A percentile compares a stretch with the other conserved stretches of the same genome.
These are phyloP conservation scores for Neonectria sp. DNA, from an alignment of 2,329 filamentous ascomycete species.

Conservation along the genomic window DNA sequence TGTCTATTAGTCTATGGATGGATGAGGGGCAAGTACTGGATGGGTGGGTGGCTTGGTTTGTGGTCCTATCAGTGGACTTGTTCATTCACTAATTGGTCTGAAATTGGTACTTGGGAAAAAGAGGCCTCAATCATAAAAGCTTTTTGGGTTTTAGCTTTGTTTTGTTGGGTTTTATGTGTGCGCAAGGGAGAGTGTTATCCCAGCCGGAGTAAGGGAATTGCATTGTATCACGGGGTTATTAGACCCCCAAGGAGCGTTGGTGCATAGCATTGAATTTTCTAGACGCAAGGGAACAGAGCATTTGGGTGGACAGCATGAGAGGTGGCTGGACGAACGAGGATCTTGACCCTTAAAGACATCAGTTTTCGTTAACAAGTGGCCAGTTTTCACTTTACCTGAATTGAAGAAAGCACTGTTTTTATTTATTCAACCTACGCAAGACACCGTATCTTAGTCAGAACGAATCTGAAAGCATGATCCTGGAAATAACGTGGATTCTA, in stretches of 20 bases:
- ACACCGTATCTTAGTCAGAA: constrained; percentile 1
- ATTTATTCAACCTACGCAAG: not conserved
- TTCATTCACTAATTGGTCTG: constrained; percentile 35
- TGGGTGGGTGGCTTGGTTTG: constrained; percentile 34
- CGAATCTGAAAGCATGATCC: constrained; percentile 23
- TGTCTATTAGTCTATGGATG: constrained; percentile 26
- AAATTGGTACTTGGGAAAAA: constrained; percentile 34
- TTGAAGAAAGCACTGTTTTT: constrained; percentile 19
- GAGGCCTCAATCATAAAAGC: constrained; percentile 31
- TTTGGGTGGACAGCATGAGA: constrained; percentile 25
- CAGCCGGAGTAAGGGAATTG: constrained; percentile 8
- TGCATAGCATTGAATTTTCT: constrained; percentile 36
- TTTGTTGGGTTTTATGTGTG: constrained; percentile 20
- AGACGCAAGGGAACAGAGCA: constrained; percentile 39
- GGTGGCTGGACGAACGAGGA: constrained; percentile 27
- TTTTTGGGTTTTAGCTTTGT: constrained; percentile 32
- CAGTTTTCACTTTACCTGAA: constrained; percentile 9
- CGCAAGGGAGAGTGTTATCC: constrained; percentile 9
- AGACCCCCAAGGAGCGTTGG: constrained; percentile 40
- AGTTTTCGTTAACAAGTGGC: constrained; percentile 33
- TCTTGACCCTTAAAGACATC: constrained; percentile 33
- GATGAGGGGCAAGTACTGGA: constrained; percentile 39
- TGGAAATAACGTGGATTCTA: constrained; percentile 4
- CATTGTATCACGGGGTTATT: constrained; percentile 40
- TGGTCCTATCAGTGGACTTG: constrained; percentile 34